Percentiles rank a stretch among this genome's conserved stretches.
These are phyloP conservation scores for Asparagopsis taxiformis DNA, from an alignment of 31 red algal genomes.

Conservation along the genomic window DNA sequence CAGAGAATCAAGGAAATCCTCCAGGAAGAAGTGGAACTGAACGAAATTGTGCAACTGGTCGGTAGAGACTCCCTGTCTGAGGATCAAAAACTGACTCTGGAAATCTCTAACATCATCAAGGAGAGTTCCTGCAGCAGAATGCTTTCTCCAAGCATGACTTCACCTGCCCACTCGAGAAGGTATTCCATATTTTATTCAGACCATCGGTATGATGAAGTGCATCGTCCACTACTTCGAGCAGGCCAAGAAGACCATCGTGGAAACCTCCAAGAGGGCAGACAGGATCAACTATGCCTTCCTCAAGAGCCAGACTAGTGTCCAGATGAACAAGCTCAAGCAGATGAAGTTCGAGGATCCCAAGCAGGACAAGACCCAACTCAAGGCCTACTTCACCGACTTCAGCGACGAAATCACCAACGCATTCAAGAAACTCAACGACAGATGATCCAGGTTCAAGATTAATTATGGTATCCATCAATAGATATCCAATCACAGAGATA, in stretches of 20 bases:
- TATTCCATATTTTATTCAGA: no score
- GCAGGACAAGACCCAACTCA: no score
- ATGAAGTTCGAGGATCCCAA: conserved; percentile 99
- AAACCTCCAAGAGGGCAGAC: conserved; percentile 45
- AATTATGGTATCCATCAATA: no score
- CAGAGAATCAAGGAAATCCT: conserved; percentile 86
- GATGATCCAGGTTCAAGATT: no score
- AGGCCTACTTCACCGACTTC: no score
- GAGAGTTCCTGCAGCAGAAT: conserved; percentile 98
- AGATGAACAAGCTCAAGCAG: conserved; percentile 73
- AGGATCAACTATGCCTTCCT: conserved; percentile 78
- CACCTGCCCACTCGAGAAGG: conserved; percentile 97
- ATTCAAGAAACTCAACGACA: no score
- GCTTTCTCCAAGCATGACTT: conserved; percentile 94
- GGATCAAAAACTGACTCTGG: conserved; percentile 93
- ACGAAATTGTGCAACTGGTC: conserved; percentile 99
- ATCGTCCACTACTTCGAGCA: conserved; percentile 90
- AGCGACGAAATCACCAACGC: no score
- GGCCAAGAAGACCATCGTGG: conserved; percentile 66
- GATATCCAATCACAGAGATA: no score
- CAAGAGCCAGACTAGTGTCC: conserved; percentile 78
- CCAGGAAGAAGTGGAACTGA: conserved; percentile 97
- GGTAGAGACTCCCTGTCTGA: conserved; percentile 97
- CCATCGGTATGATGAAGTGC: conserved; percentile 89
- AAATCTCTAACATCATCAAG: conserved; percentile 92